A percentile compares a stretch with the other conserved stretches of the same genome.
Conservation (phyloP, 108 stramenopile genomes). For the Chaetoceros tenuissimus region DNA sequence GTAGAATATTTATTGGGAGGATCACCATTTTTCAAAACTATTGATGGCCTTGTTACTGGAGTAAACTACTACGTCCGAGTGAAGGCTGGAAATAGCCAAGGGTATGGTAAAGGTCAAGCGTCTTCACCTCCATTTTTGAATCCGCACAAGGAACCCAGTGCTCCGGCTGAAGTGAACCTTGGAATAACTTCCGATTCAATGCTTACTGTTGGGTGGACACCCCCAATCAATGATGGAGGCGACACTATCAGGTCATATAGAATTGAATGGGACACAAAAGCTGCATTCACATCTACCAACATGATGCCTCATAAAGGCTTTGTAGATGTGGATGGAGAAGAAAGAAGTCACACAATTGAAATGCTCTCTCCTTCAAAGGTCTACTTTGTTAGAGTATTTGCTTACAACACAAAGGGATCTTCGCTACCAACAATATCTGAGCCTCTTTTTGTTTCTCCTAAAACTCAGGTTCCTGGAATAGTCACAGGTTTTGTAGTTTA, state of each 20-base stretch:
- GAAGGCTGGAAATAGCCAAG: constrained; percentile 61
- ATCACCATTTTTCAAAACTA: constrained; percentile 63
- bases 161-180: constrained; percentile 55
- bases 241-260: constrained; percentile 54
- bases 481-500: constrained; percentile 26
- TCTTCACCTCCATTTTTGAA: constrained; percentile 56
- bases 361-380: constrained; percentile 21
- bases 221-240: constrained; percentile 59
- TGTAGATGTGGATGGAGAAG: constrained; percentile 35
- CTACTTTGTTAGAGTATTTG: constrained; percentile 54
- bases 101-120: constrained; percentile 51
- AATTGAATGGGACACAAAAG: constrained; percentile 76
- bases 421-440: constrained; percentile 31
- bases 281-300: constrained; percentile 38
- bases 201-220: constrained; percentile 59
- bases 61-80: constrained; percentile 68
- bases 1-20: constrained; percentile 56
- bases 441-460: constrained; percentile 26
- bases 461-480: constrained; percentile 57
- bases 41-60: constrained; percentile 54
- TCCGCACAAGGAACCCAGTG: constrained; percentile 58
- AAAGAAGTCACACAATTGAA: constrained; percentile 31
- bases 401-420: constrained; percentile 52
- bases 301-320: constrained; percentile 55
- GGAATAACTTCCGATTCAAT: constrained; percentile 66